phyloP scores from a whole-genome alignment of 805 yeast genomes.

The Lipomyces mesembrius region DNA sequence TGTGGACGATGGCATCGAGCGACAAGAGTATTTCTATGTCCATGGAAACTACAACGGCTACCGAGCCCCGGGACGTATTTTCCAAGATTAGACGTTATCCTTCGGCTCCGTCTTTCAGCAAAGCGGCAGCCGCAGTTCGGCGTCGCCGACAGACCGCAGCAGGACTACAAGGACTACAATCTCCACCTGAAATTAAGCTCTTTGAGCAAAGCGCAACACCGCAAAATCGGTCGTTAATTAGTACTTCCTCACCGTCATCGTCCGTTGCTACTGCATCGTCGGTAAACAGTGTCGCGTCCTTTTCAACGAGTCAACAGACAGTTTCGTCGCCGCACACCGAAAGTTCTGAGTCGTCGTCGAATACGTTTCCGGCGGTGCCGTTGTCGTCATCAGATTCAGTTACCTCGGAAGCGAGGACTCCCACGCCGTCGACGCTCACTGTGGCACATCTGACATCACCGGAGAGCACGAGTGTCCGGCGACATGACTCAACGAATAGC shows the following conservation, averaged over 20 bases:
- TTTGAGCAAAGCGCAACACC: neutral
- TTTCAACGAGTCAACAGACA: neutral
- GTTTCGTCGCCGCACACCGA: neutral
- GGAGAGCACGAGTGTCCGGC: neutral
- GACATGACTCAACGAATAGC: slow-evolving; percentile 6
- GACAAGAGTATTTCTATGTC: slow-evolving; percentile 1
- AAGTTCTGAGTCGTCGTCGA: neutral
- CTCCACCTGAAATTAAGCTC: neutral
- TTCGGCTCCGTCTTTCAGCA: slow-evolving; percentile 34
- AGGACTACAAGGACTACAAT: slow-evolving; percentile 13
- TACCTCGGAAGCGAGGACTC: neutral
- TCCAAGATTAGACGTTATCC: slow-evolving; percentile 30
- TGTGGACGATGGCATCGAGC: neutral
- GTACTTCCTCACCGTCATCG: slow-evolving; percentile 1
- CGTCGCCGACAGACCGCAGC: slow-evolving; percentile 28
- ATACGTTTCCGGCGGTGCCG: slow-evolving; percentile 20
- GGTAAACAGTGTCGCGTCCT: slow-evolving; percentile 8
- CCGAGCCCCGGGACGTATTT: slow-evolving; percentile 2
- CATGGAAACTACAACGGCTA: neutral
- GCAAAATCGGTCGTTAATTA: neutral
- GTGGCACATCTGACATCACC: neutral
- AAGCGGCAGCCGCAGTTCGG: slow-evolving; percentile 30
- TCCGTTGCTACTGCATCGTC: slow-evolving; percentile 8
- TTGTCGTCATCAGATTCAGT: slow-evolving; percentile 10
- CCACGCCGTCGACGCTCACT: neutral